Evolutionary conservation across 176 grass and related monocot genomes (phyloP).

Genomic region (Carex kokanica): DNA sequence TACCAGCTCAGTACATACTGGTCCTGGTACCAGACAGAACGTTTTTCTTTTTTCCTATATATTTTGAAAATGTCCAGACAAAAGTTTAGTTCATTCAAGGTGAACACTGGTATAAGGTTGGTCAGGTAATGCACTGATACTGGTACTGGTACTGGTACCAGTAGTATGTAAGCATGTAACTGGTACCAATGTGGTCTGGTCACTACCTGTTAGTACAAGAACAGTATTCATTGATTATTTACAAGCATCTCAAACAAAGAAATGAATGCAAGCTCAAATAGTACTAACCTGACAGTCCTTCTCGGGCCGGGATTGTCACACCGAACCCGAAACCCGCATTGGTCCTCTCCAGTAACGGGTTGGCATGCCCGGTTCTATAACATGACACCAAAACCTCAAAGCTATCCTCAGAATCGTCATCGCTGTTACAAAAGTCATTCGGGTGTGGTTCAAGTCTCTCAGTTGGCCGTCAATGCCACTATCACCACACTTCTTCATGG

Average conservation of each 20-base stretch:
- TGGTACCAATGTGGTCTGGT: background rate
- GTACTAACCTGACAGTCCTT: slow-evolving; percentile 31
- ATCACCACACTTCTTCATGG: too few relatives aligned
- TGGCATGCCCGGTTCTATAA: slow-evolving; percentile 35
- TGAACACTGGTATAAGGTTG: background rate
- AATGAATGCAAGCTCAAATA: background rate
- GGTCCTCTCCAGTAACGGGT: slow-evolving; percentile 1
- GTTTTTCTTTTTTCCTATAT: background rate
- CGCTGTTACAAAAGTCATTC: slow-evolving; percentile 43
- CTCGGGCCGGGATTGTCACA: background rate
- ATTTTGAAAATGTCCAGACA: background rate
- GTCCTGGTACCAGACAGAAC: background rate
- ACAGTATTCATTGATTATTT: background rate
- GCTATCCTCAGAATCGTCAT: slow-evolving; percentile 46
- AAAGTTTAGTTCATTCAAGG: background rate
- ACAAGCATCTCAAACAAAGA: too few relatives aligned
- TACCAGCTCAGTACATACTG: background rate
- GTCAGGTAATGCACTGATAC: background rate
- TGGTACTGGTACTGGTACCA: background rate
- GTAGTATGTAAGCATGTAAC: background rate
- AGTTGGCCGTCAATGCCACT: slow-evolving; percentile 36
- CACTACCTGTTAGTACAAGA: background rate
- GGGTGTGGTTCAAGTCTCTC: slow-evolving; percentile 67
- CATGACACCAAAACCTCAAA: slow-evolving; percentile 70
- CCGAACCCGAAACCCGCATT: slow-evolving; percentile 11